phyloP scores from a whole-genome alignment of 2,329 filamentous ascomycete species.

The Pseudocercospora macadamiae region DNA sequence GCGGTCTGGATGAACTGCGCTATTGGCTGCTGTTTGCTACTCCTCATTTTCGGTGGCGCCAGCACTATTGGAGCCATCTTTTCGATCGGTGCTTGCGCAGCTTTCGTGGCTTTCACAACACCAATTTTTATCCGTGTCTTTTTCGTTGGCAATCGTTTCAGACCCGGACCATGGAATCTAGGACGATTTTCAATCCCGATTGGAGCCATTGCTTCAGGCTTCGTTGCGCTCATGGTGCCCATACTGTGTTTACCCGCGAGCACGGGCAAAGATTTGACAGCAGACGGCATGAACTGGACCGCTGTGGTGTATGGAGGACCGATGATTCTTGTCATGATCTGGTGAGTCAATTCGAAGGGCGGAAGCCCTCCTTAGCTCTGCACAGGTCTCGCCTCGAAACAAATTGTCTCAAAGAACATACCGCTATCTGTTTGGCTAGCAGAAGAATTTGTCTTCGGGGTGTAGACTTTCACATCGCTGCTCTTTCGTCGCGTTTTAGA shows the following conservation, averaged over 20 bases:
- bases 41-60: constrained; percentile 67
- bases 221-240: constrained; percentile 68
- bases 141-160: constrained; percentile 65
- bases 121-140: constrained; percentile 63
- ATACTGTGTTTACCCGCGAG: constrained; percentile 67
- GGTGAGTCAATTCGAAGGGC: no score
- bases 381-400: no score
- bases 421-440: no score
- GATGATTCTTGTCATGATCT: constrained; percentile 60
- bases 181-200: constrained; percentile 62
- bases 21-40: constrained; percentile 62
- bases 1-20: constrained; percentile 68
- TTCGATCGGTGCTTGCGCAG: constrained; percentile 69
- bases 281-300: constrained; percentile 68
- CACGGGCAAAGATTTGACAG: constrained; percentile 58
- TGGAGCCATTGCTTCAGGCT: constrained; percentile 59
- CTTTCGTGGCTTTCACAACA: constrained; percentile 64
- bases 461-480: no score
- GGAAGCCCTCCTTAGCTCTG: no score
- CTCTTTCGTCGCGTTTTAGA: no score
- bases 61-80: constrained; percentile 70
- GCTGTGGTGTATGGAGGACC: constrained; percentile 66
- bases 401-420: no score
- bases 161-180: constrained; percentile 69
- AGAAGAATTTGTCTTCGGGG: no score